These are phyloP conservation scores for Barnettozyma siamensis DNA, from an alignment of 805 yeast genomes.

Conservation along the genomic window DNA sequence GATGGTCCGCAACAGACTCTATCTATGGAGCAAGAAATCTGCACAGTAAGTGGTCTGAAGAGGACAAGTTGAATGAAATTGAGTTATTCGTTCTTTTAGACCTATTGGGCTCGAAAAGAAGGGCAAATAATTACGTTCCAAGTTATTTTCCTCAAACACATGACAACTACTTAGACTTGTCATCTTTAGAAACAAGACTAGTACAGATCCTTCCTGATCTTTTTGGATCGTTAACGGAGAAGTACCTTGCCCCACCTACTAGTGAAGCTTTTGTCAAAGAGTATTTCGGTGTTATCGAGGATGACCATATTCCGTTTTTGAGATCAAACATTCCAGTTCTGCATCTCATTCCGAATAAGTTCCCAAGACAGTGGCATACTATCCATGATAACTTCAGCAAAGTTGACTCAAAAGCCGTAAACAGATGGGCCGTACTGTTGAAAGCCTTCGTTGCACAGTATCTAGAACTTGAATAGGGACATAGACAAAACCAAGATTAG, in stretches of 20 bases:
- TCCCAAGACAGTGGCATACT: slow-evolving; percentile 52
- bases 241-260: slow-evolving; percentile 11
- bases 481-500: no score
- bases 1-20: slow-evolving; percentile 49
- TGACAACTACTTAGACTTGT: slow-evolving; percentile 31
- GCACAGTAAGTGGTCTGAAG: slow-evolving; percentile 33
- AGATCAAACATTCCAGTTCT: slow-evolving; percentile 40
- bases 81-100: slow-evolving; percentile 45
- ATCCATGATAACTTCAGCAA: slow-evolving; percentile 39
- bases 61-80: slow-evolving; percentile 28
- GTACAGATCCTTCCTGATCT: slow-evolving; percentile 8
- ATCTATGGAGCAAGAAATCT: slow-evolving; percentile 50
- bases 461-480: slow-evolving; percentile 14
- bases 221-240: slow-evolving; percentile 1
- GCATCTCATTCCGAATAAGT: slow-evolving; percentile 47
- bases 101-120: slow-evolving; percentile 37
- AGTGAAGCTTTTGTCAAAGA: slow-evolving; percentile 16
- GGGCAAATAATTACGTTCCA: slow-evolving; percentile 20
- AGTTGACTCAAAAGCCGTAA: slow-evolving; percentile 33
- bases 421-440: slow-evolving; percentile 42
- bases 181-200: slow-evolving; percentile 28
- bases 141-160: slow-evolving; percentile 41
- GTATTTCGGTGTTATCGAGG: slow-evolving; percentile 28
- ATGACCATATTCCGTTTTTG: slow-evolving; percentile 52
- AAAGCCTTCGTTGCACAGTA: slow-evolving; percentile 33